A percentile compares a stretch with the other conserved stretches of the same genome.
phyloP scores from a whole-genome alignment of 148 eudicot genomes.

The Dysphania ambrosioides region DNA sequence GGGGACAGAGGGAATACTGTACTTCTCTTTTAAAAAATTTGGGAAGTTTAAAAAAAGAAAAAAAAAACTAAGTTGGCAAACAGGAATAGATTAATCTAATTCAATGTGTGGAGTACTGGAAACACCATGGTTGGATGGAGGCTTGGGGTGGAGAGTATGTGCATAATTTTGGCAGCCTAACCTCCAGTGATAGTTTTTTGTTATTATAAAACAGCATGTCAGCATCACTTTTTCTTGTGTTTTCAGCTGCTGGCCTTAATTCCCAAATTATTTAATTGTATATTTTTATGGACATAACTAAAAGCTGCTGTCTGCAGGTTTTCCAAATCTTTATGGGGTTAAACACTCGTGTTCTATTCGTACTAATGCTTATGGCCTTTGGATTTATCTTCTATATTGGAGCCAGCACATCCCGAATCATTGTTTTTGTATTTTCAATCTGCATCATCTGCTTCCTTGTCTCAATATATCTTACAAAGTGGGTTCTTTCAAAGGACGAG shows the following conservation, averaged over 20 bases:
- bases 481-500: conserved; percentile 96
- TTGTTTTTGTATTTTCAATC: conserved; percentile 80
- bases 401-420: conserved; percentile 84
- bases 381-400: conserved; percentile 83
- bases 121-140: neutral
- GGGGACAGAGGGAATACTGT: too few species aligned
- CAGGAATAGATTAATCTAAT: neutral
- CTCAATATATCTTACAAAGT: conserved; percentile 75
- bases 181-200: conserved; percentile 5
- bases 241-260: neutral
- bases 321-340: conserved; percentile 77
- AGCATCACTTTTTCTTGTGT: neutral
- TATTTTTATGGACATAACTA: conserved; percentile 14
- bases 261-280: neutral
- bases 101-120: neutral
- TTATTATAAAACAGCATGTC: neutral
- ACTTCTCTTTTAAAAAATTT: neutral
- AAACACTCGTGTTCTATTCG: conserved; percentile 69
- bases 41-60: neutral
- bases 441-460: conserved; percentile 84
- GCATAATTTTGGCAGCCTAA: neutral
- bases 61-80: neutral
- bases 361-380: conserved; percentile 65
- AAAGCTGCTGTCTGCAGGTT: conserved; percentile 52
- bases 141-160: neutral